Base-by-base conservation (phyloP, 352 stramenopile species). In the Phytophthora citrophthora region DNA sequence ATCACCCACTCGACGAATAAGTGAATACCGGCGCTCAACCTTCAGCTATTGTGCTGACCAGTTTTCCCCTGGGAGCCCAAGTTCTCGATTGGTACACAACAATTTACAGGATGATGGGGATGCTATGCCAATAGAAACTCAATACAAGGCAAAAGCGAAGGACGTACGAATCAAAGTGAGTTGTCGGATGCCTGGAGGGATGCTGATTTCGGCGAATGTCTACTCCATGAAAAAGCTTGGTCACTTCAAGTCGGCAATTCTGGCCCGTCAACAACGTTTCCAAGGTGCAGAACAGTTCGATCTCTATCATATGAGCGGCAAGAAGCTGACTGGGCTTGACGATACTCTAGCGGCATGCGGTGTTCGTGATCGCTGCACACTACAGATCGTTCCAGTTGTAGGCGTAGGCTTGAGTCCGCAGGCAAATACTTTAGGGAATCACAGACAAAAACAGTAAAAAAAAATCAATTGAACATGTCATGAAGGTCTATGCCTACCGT, bases 121-220 rank as follows among this genome's bases (percentile, higher is more conserved):
- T 9, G 13, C 8, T 1, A 4, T 16, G 8, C 12, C 24, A 9
- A 29, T 18, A 27, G 53, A 59, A 38, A 16, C 47, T 1, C 5
- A 41, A 12, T 54, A 56, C 13, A 57, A 26, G 7, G 32, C 65
- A 0, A 70, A 69, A 23, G 40, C 29, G 10, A 69, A 73, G 31
- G 59, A 73, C 31, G 49, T 63, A 20, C 52, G 59, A 3, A 73
- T 91, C 51, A 57, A 56, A 11, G 64, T 91, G 44, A 84, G 75
- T 60, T 90, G 76, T 27, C 80, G 78, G 0, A 64, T 90, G 24
- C 81, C 76, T 5, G 83, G 81, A 5, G 83, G 82, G 0, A 69
- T 86, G 55, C 68, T 91, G 23, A 54, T 88, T 18, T 69, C 67
- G 1, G 49, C 74, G 0, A 66, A 57, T 18, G 55, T 86, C 13